Evolutionary conservation across 306 rosid species (phyloP).

Genomic region (Casuarina glauca): DNA sequence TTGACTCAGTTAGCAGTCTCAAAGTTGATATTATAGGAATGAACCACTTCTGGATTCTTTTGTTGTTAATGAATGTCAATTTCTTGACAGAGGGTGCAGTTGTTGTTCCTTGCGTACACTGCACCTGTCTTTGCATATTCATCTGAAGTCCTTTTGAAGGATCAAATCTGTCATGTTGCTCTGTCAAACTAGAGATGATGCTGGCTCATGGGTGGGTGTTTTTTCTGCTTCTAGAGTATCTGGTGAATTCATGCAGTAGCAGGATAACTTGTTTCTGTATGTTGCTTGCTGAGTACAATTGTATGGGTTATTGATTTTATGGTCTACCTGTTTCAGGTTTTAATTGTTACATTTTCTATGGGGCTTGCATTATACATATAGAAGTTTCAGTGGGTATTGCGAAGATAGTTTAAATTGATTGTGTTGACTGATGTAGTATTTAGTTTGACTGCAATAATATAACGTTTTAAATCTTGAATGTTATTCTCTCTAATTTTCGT

Average conservation of each 20-base stretch:
- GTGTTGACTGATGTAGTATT: not conserved
- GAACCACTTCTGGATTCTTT: not conserved
- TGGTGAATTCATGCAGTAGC: not conserved
- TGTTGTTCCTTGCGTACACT: not conserved
- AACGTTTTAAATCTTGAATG: not conserved
- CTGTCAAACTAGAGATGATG: not conserved
- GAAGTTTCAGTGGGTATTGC: conserved; percentile 3
- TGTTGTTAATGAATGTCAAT: not conserved
- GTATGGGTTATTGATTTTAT: not conserved
- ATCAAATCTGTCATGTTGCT: not conserved
- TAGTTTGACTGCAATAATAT: not conserved
- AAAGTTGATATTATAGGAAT: not conserved
- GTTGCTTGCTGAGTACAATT: not conserved
- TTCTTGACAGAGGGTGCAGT: not conserved
- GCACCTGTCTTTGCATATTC: not conserved
- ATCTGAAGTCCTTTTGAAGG: not conserved
- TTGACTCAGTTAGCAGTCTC: not conserved
- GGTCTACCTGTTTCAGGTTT: not conserved
- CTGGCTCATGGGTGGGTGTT: not conserved
- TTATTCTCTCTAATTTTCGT: not conserved
- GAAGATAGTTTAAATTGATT: not conserved
- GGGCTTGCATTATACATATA: not conserved
- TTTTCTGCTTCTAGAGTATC: not conserved
- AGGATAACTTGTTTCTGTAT: not conserved
- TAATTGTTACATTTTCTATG: not conserved